These are phyloP conservation scores for Chlamydomonas reinhardtii DNA, from an alignment of 163 green algal genomes.

Conservation along the genomic window DNA sequence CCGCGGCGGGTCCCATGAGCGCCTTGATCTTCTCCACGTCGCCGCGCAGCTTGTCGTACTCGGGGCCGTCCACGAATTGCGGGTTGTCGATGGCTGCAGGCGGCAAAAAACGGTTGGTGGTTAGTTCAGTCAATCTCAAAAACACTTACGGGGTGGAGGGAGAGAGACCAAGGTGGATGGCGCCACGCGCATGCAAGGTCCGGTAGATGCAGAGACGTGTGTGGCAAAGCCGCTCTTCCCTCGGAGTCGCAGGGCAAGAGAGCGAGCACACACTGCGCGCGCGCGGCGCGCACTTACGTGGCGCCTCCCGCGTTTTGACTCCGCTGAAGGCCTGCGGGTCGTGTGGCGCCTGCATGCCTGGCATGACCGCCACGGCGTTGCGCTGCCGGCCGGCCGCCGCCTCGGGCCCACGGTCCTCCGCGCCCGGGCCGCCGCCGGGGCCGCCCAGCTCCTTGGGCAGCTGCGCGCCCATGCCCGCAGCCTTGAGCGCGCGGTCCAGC, in stretches of 20 bases:
- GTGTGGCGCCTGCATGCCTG: constrained; percentile 4
- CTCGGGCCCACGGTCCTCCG: not conserved
- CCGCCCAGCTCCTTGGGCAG: constrained; percentile 6
- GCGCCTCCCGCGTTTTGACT: not conserved
- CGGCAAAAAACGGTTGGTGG: no score
- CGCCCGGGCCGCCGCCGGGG: not conserved
- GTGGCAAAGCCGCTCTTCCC: no score
- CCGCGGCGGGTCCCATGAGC: not conserved
- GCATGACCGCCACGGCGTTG: not conserved
- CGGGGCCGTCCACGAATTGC: constrained; percentile 27
- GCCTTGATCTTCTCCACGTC: constrained; percentile 35
- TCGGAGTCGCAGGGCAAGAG: no score
- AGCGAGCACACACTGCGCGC: no score
- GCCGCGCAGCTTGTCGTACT: constrained; percentile 26
- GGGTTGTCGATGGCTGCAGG: constrained; percentile 29
- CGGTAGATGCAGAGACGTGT: no score
- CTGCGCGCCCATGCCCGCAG: constrained; percentile 41
- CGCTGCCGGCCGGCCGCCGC: not conserved
- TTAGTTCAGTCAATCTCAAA: no score
- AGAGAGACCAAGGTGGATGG: no score
- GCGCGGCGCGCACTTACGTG: not conserved
- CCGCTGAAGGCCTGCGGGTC: constrained; percentile 1
- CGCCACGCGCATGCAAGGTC: no score
- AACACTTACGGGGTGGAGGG: no score
- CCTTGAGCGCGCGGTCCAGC: constrained; percentile 22